These are phyloP conservation scores for Erodium texanum DNA, from an alignment of 441 rosid species.

Conservation along the genomic window DNA sequence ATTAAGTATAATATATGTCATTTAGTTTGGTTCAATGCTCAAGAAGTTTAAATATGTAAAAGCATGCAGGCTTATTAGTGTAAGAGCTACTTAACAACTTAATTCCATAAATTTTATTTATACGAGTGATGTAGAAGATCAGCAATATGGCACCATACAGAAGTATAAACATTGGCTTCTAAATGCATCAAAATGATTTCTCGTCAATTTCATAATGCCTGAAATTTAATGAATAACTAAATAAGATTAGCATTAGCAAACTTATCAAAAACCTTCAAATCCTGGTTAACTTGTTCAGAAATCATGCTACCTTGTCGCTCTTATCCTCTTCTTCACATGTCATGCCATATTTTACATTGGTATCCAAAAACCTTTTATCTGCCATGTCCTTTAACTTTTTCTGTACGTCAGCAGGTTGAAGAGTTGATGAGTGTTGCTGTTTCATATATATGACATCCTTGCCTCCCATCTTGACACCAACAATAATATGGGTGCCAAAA, in stretches of 20 bases:
- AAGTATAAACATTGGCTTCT: neutral
- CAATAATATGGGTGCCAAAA: conserved; percentile 85
- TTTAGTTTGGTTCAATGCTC: neutral
- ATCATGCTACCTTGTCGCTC: conserved; percentile 54
- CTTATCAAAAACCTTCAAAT: conserved; percentile 18
- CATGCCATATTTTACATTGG: conserved; percentile 34
- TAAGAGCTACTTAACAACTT: neutral
- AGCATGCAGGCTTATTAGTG: neutral
- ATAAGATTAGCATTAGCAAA: conserved; percentile 1
- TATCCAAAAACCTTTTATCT: conserved; percentile 72
- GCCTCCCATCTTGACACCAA: conserved; percentile 93
- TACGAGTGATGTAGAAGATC: neutral
- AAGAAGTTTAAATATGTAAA: neutral
- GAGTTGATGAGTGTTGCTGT: conserved; percentile 70
- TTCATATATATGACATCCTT: conserved; percentile 88
- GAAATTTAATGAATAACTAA: neutral
- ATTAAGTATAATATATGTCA: neutral
- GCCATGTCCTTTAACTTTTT: conserved; percentile 75
- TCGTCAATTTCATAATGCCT: neutral
- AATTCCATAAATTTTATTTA: neutral
- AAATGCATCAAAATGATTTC: neutral
- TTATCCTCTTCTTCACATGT: conserved; percentile 39
- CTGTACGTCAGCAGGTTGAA: conserved; percentile 72
- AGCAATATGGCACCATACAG: neutral
- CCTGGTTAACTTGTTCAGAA: conserved; percentile 40